phyloP scores from a whole-genome alignment of 1,284 basidiomycete species.

The Paramarasmius palmivorus region DNA sequence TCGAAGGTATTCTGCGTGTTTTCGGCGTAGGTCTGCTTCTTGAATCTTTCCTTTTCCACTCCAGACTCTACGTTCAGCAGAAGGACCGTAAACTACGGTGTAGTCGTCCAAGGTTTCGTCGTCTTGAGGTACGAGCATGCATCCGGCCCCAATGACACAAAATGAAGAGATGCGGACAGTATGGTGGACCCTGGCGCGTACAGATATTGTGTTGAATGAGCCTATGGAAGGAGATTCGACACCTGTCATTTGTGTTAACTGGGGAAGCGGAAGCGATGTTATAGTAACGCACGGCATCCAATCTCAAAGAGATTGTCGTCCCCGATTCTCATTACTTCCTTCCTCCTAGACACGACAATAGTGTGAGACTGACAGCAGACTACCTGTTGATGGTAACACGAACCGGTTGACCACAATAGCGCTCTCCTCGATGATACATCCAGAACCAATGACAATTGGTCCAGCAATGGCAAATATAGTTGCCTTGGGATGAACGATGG shows the following conservation, averaged over 20 bases:
- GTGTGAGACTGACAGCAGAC: too few species aligned
- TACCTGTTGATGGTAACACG: constrained; percentile 15
- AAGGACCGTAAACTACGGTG: constrained; percentile 82
- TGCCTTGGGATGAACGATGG: constrained; percentile 92
- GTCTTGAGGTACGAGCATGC: constrained; percentile 71
- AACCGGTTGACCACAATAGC: constrained; percentile 86
- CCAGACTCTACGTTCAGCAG: constrained; percentile 76
- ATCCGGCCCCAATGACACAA: constrained; percentile 82
- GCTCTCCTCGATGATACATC: constrained; percentile 91
- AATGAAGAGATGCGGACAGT: constrained; percentile 76
- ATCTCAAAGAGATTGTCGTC: constrained; percentile 94
- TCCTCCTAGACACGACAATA: constrained; percentile 45
- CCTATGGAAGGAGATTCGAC: constrained; percentile 86
- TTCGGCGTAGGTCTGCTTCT: constrained; percentile 79
- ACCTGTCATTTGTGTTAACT: constrained; percentile 42
- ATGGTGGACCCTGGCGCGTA: constrained; percentile 77
- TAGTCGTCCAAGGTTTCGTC: constrained; percentile 82
- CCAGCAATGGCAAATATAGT: constrained; percentile 87
- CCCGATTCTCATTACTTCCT: constrained; percentile 89
- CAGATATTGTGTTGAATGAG: constrained; percentile 82
- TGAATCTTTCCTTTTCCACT: constrained; percentile 85
- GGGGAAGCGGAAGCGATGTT: constrained; percentile 5
- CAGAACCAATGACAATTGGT: constrained; percentile 83
- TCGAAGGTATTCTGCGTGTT: constrained; percentile 88
- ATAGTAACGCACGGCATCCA: constrained; percentile 68